Evolutionary conservation across 345 rosid genomes (phyloP), one percentile per base, ranked within the genome.

Genomic region (Aethionema arabicum): DNA sequence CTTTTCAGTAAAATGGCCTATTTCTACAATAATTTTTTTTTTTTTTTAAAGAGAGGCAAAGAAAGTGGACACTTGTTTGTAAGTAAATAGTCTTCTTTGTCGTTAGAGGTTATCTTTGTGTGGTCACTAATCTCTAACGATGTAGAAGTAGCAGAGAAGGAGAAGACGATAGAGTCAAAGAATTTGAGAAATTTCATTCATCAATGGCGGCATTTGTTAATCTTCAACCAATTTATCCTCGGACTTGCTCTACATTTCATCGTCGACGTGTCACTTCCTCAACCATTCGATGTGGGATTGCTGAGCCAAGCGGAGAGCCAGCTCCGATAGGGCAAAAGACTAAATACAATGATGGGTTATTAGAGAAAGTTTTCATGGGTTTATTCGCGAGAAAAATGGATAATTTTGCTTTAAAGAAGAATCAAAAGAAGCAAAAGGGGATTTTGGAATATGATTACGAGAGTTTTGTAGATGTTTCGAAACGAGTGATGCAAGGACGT

Each of bases 291-390:
- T 87, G 98, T 51, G 78, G 96, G 36, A 83, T 92, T 5, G 87
- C 84, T 2, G 95, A 92, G 74, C 85, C 96, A 8, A 78, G 83
- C 0, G 91, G 98, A 38, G 73, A 78, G 72, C 96, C 96, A 49
- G 95, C 98, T 27, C 95, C 91, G 8, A 9, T 92, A 73, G 96
- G 98, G 10, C 89, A 80, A 79, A 92, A 87, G 78, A 89, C 91
- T 11, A 85, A 78, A 63, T 87, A 92, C 73, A 45, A 52, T 0
- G 98, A 92, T 67, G 93, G 96, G 56, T 78, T 83, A 43, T 76
- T 83, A 36, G 96, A 74, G 80, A 89, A 79, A 77, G 86, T 72
- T 54, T 92, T 89, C 83, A 87, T 89, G 95, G 77, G 83, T 4
- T 77, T 89, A 4, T 89, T 92, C 65, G 91, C 97, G 0, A 78